phyloP scores from a whole-genome alignment of 805 yeast species.

The Saturnispora ahearnii region DNA sequence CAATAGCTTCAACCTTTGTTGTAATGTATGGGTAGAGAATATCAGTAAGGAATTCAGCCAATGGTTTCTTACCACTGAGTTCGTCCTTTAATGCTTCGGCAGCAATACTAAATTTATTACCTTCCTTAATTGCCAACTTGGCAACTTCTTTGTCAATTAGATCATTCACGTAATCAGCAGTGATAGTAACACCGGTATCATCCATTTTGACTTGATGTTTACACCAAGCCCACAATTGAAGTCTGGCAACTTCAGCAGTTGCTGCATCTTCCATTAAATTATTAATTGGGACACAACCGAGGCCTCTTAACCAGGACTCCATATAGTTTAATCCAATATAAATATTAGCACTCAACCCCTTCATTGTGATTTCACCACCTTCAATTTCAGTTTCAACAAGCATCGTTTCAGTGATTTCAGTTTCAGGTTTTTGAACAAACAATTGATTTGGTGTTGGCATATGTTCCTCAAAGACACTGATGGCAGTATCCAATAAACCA shows the following conservation, averaged over 20 bases:
- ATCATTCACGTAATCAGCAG: slow-evolving; percentile 48
- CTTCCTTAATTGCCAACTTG: slow-evolving; percentile 43
- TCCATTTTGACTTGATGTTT: slow-evolving; percentile 54
- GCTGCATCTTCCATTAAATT: slow-evolving; percentile 87
- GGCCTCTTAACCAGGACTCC: slow-evolving; percentile 80
- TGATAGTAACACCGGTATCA: slow-evolving; percentile 49
- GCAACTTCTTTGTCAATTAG: slow-evolving; percentile 56
- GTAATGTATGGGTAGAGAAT: slow-evolving; percentile 67
- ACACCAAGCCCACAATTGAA: slow-evolving; percentile 79
- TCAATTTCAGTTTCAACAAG: slow-evolving; percentile 56
- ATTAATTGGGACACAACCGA: slow-evolving; percentile 82
- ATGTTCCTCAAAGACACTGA: slow-evolving; percentile 60
- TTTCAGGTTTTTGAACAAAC: slow-evolving; percentile 34
- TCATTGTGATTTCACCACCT: slow-evolving; percentile 55
- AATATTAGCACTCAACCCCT: slow-evolving; percentile 63
- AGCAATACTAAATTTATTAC: slow-evolving; percentile 61
- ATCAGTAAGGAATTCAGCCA: slow-evolving; percentile 71
- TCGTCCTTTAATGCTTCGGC: slow-evolving; percentile 66
- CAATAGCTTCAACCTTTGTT: slow-evolving; percentile 32
- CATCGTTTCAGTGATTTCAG: slow-evolving; percentile 41
- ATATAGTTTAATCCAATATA: slow-evolving; percentile 71
- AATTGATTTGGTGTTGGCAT: slow-evolving; percentile 83
- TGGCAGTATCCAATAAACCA: slow-evolving; percentile 65
- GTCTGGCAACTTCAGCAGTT: slow-evolving; percentile 78
- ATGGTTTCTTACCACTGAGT: slow-evolving; percentile 53